phyloP scores from a whole-genome alignment of 257 asterid genomes.

The Thymus mandschuricus region DNA sequence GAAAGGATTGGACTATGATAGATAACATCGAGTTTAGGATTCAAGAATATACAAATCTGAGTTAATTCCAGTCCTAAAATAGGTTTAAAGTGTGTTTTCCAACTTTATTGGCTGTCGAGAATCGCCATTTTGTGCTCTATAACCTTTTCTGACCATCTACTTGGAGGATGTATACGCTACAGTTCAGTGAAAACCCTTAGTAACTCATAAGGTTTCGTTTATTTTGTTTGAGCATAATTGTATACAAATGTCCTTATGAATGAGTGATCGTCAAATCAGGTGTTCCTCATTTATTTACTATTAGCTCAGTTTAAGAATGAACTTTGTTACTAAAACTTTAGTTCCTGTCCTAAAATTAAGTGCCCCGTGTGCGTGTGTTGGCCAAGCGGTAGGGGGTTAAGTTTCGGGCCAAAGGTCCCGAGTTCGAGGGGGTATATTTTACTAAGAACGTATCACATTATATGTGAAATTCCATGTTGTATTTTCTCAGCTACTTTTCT shows the following conservation, averaged over 20 bases:
- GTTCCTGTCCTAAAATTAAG: not conserved
- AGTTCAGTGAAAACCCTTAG: not conserved
- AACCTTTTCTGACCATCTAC: not conserved
- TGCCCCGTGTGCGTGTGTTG: not conserved
- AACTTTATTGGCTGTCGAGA: slow-evolving; percentile 17
- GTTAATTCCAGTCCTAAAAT: not conserved
- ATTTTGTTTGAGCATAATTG: slow-evolving; percentile 3
- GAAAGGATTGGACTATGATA: slow-evolving; percentile 10
- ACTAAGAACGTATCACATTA: not conserved
- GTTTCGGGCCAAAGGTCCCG: not conserved
- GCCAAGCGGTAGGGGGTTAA: no score
- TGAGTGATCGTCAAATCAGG: not conserved
- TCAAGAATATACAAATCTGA: not conserved
- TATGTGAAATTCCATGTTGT: not conserved
- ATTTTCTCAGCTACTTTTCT: slow-evolving; percentile 24
- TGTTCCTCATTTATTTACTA: not conserved
- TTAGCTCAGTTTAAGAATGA: not conserved
- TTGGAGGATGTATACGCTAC: not conserved
- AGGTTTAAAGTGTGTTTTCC: slow-evolving; percentile 6
- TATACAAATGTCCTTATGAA: not conserved
- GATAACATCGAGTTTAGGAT: not conserved
- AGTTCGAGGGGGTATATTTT: not conserved
- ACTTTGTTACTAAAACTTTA: not conserved
- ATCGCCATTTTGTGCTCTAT: not conserved
- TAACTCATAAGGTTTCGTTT: not conserved